Percentiles rank a stretch among this genome's conserved stretches.
phyloP scores from a whole-genome alignment of 2,329 filamentous ascomycete genomes.

The Neofusicoccum parvum region DNA sequence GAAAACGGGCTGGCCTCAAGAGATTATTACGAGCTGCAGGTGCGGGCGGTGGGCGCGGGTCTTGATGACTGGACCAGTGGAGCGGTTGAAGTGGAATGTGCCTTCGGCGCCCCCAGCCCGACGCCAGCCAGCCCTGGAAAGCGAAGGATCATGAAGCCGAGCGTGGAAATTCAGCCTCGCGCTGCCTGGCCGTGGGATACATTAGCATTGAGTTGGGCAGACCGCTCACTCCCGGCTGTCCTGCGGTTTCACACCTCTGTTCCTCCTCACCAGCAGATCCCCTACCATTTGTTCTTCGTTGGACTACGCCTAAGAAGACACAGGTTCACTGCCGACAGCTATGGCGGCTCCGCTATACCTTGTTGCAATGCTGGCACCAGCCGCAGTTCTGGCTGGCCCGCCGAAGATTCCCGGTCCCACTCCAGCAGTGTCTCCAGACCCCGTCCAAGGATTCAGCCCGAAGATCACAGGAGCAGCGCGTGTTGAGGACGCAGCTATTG shows the following conservation, averaged over 20 bases:
- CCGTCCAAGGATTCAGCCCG: conserved; percentile 29
- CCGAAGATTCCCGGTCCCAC: conserved; percentile 35
- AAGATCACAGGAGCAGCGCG: conserved; percentile 1
- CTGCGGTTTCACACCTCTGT: conserved; percentile 14
- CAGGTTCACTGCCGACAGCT: conserved; percentile 25
- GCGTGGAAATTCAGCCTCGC: conserved; percentile 6
- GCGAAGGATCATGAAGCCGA: conserved; percentile 21
- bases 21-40: conserved; percentile 1
- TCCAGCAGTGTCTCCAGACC: conserved; percentile 31
- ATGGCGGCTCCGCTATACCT: conserved; percentile 25
- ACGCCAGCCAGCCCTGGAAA: conserved; percentile 7
- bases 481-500: conserved; percentile 25
- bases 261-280: background rate
- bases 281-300: background rate
- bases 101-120: conserved; percentile 6
- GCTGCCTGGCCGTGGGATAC: background rate
- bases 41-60: background rate
- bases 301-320: conserved; percentile 20
- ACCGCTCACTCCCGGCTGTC: conserved; percentile 25
- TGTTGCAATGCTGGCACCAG: conserved; percentile 34
- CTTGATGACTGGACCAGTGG: background rate
- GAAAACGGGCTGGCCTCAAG: background rate
- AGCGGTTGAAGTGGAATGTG: background rate
- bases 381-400: conserved; percentile 31
- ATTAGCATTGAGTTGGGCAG: background rate